phyloP scores from a whole-genome alignment of 2,329 filamentous ascomycete species.

The Westerdykella aurantiaca region DNA sequence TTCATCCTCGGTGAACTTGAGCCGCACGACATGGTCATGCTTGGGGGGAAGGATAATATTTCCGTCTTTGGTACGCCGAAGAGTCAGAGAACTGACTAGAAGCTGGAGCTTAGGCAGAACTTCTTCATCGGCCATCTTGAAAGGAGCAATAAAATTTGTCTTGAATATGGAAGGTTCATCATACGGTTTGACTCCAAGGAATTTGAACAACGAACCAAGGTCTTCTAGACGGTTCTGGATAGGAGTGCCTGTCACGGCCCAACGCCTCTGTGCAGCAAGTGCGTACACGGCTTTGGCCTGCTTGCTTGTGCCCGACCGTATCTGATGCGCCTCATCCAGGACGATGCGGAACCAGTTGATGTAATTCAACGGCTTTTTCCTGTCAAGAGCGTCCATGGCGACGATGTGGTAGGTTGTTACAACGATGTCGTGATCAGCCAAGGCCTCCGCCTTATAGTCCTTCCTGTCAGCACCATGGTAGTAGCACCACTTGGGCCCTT shows the following conservation, averaged over 20 bases:
- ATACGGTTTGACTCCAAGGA: constrained; percentile 79
- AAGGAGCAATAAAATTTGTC: constrained; percentile 74
- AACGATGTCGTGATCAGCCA: constrained; percentile 73
- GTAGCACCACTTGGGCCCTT: constrained; percentile 63
- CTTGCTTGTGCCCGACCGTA: constrained; percentile 74
- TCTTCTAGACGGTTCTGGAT: constrained; percentile 89
- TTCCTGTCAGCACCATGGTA: constrained; percentile 81
- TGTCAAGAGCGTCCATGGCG: constrained; percentile 62
- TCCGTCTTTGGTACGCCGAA: constrained; percentile 86
- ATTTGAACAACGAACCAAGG: constrained; percentile 77
- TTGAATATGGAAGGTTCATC: constrained; percentile 70
- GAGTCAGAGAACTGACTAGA: constrained; percentile 88
- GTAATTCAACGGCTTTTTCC: constrained; percentile 64
- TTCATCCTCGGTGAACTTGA: constrained; percentile 74
- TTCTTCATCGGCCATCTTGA: constrained; percentile 78
- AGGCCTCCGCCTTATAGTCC: constrained; percentile 51
- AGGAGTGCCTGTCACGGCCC: constrained; percentile 96
- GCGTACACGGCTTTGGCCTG: constrained; percentile 81
- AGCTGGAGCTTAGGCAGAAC: constrained; percentile 81
- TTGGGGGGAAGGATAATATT: constrained; percentile 69
- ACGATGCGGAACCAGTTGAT: constrained; percentile 92
- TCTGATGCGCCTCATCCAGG: constrained; percentile 90
- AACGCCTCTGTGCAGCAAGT: constrained; percentile 73
- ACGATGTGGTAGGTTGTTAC: constrained; percentile 92
- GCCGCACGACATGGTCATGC: constrained; percentile 63